A percentile compares a stretch with the other conserved stretches of the same genome.
These are phyloP conservation scores for Cicer pinnatifidum DNA, from an alignment of 306 rosid species.

Conservation along the genomic window DNA sequence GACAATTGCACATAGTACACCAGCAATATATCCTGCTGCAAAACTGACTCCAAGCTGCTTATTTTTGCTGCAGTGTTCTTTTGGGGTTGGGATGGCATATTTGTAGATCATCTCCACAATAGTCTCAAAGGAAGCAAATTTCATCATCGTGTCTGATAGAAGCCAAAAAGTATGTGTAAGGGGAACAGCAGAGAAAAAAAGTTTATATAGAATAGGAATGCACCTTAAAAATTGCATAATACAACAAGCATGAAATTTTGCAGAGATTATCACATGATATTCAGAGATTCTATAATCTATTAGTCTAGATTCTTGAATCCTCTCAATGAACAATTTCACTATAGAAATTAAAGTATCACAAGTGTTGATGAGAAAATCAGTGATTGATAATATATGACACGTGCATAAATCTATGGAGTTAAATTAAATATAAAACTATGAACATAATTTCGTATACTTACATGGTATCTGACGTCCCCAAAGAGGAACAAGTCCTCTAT, in stretches of 20 bases:
- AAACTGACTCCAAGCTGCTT: slow-evolving; percentile 80
- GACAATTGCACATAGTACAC: slow-evolving; percentile 68
- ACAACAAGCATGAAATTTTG: not conserved
- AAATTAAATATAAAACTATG: not conserved
- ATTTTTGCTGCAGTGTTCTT: slow-evolving; percentile 64
- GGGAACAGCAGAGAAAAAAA: not conserved
- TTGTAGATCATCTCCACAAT: slow-evolving; percentile 69
- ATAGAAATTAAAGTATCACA: too few species aligned
- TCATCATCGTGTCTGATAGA: slow-evolving; percentile 77
- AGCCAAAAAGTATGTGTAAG: slow-evolving; percentile 8
- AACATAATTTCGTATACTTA: slow-evolving; percentile 48
- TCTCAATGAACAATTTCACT: too few species aligned
- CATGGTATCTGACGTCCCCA: slow-evolving; percentile 98
- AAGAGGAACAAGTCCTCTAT: slow-evolving; percentile 82
- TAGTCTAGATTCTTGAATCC: not conserved
- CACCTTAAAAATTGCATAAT: slow-evolving; percentile 4
- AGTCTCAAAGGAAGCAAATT: slow-evolving; percentile 76
- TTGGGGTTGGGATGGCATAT: slow-evolving; percentile 65
- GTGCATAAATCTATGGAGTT: too few species aligned
- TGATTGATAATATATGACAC: too few species aligned
- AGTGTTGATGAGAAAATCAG: too few species aligned
- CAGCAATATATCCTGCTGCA: slow-evolving; percentile 72
- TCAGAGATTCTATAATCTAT: not conserved
- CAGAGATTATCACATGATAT: not conserved
- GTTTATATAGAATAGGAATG: slow-evolving; percentile 4